These are phyloP conservation scores for Sugiyamaella mastotermitis DNA, from an alignment of 805 yeast genomes.

Conservation along the genomic window DNA sequence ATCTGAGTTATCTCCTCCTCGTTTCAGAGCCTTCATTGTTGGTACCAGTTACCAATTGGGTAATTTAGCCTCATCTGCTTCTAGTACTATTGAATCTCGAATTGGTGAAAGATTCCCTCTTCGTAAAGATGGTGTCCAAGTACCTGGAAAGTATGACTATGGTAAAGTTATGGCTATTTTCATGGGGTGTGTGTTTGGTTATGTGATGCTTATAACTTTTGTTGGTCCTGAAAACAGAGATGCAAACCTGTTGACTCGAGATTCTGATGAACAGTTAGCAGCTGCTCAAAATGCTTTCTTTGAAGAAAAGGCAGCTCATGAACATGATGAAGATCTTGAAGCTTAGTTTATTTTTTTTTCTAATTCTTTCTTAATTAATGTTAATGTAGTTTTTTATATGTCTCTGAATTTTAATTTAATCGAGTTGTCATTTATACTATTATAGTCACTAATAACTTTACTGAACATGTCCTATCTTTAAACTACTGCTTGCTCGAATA, in stretches of 20 bases:
- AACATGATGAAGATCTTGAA: conserved; percentile 3
- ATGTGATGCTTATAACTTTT: conserved; percentile 40
- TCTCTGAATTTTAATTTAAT: not conserved
- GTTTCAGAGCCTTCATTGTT: conserved; percentile 53
- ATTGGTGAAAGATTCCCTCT: conserved; percentile 58
- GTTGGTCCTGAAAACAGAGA: conserved; percentile 51
- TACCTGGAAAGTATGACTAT: conserved; percentile 43
- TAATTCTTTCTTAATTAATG: not conserved
- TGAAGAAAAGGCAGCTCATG: conserved; percentile 9
- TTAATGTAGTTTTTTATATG: not conserved
- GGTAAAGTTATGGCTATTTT: conserved; percentile 68
- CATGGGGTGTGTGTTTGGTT: conserved; percentile 59
- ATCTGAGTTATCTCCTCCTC: conserved; percentile 60
- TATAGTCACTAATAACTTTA: not conserved
- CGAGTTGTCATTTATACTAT: not conserved
- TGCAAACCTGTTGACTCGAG: conserved; percentile 15
- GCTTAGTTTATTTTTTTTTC: not conserved
- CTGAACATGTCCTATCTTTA: not conserved
- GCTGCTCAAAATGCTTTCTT: conserved; percentile 7
- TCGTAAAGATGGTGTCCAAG: conserved; percentile 26
- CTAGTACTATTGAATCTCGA: conserved; percentile 64
- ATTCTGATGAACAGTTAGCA: conserved; percentile 16
- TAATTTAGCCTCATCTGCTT: conserved; percentile 64
- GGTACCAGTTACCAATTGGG: conserved; percentile 68
- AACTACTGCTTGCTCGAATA: too few species aligned